Conservation (phyloP, 345 rosid genomes). For the Salix caprea region DNA sequence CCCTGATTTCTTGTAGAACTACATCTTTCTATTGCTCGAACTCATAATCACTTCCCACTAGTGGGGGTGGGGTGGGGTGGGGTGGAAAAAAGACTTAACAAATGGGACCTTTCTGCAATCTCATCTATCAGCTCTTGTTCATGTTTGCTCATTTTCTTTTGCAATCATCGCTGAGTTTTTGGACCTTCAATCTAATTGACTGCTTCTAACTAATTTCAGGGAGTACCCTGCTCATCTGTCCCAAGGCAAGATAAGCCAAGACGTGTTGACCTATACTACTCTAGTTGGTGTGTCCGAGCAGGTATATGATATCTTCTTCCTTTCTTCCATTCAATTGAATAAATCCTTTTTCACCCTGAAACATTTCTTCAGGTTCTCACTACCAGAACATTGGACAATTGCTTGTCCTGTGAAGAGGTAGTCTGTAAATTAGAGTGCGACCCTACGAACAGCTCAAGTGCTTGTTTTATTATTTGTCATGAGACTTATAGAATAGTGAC, state of each 20-base stretch:
- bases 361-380: background rate
- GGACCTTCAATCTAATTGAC: constrained; percentile 6
- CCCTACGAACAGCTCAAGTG: background rate
- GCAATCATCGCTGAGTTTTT: background rate
- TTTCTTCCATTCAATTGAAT: background rate
- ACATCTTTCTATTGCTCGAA: background rate
- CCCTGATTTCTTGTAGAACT: background rate
- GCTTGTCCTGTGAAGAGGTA: background rate
- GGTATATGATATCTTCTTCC: constrained; percentile 31
- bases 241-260: constrained; percentile 51
- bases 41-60: background rate
- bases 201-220: constrained; percentile 35
- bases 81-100: background rate
- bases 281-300: constrained; percentile 80
- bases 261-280: constrained; percentile 71
- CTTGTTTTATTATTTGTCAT: background rate
- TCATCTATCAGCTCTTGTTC: background rate
- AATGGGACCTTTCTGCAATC: background rate
- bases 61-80: background rate
- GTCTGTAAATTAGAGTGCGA: background rate
- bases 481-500: background rate
- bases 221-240: constrained; percentile 49
- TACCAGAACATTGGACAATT: background rate
- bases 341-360: background rate
- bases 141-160: background rate